Percentiles rank a stretch among this genome's conserved stretches.
These are phyloP conservation scores for Musa troglodytarum DNA, from an alignment of 176 grass and related monocot species.

Conservation along the genomic window DNA sequence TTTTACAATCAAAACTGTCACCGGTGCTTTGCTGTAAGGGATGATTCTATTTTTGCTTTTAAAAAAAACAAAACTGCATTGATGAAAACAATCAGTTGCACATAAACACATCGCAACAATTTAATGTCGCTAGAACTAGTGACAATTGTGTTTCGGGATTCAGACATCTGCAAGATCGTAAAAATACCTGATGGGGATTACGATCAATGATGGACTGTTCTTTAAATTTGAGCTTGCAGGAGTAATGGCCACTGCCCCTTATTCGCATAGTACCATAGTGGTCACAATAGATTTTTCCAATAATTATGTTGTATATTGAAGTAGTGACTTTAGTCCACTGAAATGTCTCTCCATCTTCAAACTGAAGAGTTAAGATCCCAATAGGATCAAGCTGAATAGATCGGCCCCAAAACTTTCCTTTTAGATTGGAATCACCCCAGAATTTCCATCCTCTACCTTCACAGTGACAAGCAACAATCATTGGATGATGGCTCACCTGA, in stretches of 20 bases:
- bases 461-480: slow-evolving; percentile 94
- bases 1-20: too few relatives aligned
- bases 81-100: background rate
- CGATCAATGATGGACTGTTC: slow-evolving; percentile 92
- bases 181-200: slow-evolving; percentile 75
- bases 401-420: slow-evolving; percentile 93
- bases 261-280: slow-evolving; percentile 96
- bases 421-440: slow-evolving; percentile 92
- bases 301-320: slow-evolving; percentile 99
- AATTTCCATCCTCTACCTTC: slow-evolving; percentile 90
- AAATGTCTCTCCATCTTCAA: slow-evolving; percentile 90
- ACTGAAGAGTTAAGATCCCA: slow-evolving; percentile 83
- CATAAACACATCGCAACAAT: background rate
- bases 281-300: slow-evolving; percentile 97
- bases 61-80: too few relatives aligned
- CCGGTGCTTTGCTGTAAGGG: background rate
- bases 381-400: slow-evolving; percentile 97
- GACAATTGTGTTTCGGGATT: background rate
- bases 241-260: slow-evolving; percentile 75
- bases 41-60: background rate
- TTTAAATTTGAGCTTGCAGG: slow-evolving; percentile 97
- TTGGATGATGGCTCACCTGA: slow-evolving; percentile 91
- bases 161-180: background rate
- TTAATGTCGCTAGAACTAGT: background rate
- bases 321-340: slow-evolving; percentile 98